phyloP scores from a whole-genome alignment of 306 rosid species.

The Rosa lucieae region DNA sequence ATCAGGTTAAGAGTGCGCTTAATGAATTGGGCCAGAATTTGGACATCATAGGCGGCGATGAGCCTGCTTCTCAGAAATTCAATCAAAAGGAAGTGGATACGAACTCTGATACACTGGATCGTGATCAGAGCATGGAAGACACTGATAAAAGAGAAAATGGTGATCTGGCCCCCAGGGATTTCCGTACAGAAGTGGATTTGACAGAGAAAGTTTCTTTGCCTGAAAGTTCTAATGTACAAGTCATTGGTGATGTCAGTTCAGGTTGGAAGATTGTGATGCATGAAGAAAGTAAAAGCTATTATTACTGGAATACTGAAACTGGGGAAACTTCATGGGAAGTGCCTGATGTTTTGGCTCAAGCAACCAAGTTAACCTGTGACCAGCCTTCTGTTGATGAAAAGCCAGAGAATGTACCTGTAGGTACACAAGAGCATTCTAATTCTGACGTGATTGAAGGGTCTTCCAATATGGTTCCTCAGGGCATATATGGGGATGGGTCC shows the following conservation, averaged over 20 bases:
- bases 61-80: slow-evolving; percentile 39
- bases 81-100: slow-evolving; percentile 37
- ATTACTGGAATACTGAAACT: slow-evolving; percentile 90
- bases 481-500: slow-evolving; percentile 36
- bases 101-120: slow-evolving; percentile 35
- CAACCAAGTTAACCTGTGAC: slow-evolving; percentile 44
- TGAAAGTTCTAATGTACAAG: slow-evolving; percentile 43
- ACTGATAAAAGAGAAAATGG: slow-evolving; percentile 43
- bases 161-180: slow-evolving; percentile 27
- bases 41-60: slow-evolving; percentile 33
- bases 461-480: slow-evolving; percentile 29
- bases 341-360: slow-evolving; percentile 66
- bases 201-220: slow-evolving; percentile 37
- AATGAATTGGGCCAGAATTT: slow-evolving; percentile 43
- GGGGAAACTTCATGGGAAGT: slow-evolving; percentile 99
- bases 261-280: slow-evolving; percentile 97
- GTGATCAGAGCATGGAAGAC: slow-evolving; percentile 29
- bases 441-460: slow-evolving; percentile 34
- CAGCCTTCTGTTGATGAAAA: slow-evolving; percentile 33
- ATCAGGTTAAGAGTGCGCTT: slow-evolving; percentile 43
- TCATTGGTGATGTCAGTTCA: slow-evolving; percentile 49
- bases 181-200: slow-evolving; percentile 41
- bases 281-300: slow-evolving; percentile 77
- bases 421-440: slow-evolving; percentile 34
- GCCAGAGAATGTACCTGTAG: slow-evolving; percentile 32